Evolutionary conservation across 2,329 filamentous ascomycete species (phyloP), one percentile per base, ranked within the genome.

Genomic region (Penicillium sp.): DNA sequence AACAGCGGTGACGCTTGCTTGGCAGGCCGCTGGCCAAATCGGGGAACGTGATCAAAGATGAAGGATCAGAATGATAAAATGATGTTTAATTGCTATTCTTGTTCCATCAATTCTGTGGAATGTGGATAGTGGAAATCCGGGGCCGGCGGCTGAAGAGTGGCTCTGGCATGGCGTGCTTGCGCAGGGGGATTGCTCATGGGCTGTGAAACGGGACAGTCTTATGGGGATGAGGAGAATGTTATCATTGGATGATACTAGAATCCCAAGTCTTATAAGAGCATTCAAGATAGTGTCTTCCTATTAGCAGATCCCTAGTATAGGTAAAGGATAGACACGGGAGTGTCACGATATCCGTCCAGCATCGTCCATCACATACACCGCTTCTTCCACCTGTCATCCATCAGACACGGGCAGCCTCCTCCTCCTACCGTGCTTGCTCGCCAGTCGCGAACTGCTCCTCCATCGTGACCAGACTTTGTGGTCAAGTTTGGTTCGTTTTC

Each of bases 121-220:
- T 35, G 48, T 50, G 48, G 45, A 25, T 20, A 45, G 34, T 37
- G 54, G 38, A 55, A 60, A 63, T 64, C 63, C 55, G 64, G 66
- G 65, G 64, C 17, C 22, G 41, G 55, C 28, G 35, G 35, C 25
- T 34, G 31, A 22, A 5, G 49, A 47, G 11, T 55, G 58, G 53
- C 53, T 55, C 49, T 55, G 54, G 37, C 60, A 65, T 68, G 63
- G 64, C 66, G 66, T 68, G 66, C 59, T 68, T 47, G 22, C 42
- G 59, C 60, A 63, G 58, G 63, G 65, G 57, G 60, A 68, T 68
- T 67, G 63, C 64, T 67, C 63, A 68, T 64, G 48, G 17, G 35
- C 54, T 14, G 34, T 38, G 35, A 51, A 51, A 51, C 49, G 11
- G 35, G 48, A 51, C 7, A 20, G 20, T 20, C 20, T 2, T 20